Conservation (phyloP, 208 protist species). For the Phytomonas francai region DNA sequence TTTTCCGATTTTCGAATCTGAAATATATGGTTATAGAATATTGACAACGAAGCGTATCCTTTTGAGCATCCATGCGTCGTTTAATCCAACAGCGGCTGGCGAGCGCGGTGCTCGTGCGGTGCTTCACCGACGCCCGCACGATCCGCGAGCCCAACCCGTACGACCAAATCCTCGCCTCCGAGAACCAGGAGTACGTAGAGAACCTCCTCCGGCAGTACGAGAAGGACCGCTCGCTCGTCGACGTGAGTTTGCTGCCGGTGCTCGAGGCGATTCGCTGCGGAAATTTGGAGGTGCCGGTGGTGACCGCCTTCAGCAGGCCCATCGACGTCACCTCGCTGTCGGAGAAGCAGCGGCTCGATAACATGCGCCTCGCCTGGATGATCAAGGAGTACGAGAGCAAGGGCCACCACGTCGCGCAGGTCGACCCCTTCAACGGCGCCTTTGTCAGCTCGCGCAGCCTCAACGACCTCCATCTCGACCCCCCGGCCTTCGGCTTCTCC, state of each 20-base stretch:
- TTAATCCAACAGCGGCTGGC: background rate
- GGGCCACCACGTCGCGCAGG: conserved; percentile 74
- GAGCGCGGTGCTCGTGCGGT: conserved; percentile 17
- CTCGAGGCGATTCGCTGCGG: conserved; percentile 56
- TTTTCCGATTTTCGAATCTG: background rate
- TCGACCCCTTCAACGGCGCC: conserved; percentile 58
- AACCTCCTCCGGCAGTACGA: conserved; percentile 71
- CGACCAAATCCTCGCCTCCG: conserved; percentile 60
- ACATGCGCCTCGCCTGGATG: conserved; percentile 88
- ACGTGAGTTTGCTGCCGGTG: conserved; percentile 74
- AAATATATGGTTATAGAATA: background rate
- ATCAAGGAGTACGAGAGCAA: conserved; percentile 80
- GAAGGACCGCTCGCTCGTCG: conserved; percentile 56
- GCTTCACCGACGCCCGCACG: conserved; percentile 69
- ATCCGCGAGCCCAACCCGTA: conserved; percentile 69
- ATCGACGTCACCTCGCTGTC: conserved; percentile 44
- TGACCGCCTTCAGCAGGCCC: conserved; percentile 70
- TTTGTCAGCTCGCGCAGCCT: conserved; percentile 14
- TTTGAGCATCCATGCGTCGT: background rate
- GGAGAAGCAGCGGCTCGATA: conserved; percentile 77
- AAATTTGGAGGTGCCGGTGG: conserved; percentile 42
- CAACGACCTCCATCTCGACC: conserved; percentile 34
- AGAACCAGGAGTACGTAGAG: conserved; percentile 78
- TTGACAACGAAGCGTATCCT: background rate
- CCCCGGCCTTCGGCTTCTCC: conserved; percentile 75